Base-by-base conservation (phyloP, 192 early-diverging fungal species). In the Linnemannia schmuckeri region DNA sequence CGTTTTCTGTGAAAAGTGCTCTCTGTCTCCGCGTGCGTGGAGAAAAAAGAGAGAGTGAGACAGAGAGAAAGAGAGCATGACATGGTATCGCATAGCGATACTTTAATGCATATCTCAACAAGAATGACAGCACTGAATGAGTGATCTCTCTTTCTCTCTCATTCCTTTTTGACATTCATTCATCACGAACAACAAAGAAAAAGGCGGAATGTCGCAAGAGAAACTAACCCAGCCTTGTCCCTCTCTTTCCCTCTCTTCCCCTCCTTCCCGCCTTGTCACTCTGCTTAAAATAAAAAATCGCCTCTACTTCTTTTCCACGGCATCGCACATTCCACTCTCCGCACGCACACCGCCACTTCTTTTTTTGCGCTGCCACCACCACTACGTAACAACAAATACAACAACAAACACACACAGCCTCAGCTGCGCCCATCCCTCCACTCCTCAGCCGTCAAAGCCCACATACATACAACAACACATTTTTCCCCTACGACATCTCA, bases 391-490 rank as follows among this genome's bases (percentile, higher is more conserved):
- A 27, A 22, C 17, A 35, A 61, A 38, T 37, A 70, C 40, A 57
- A 35, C 44, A 49, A 77, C 30, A 17, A 30, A 35, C 3, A 35
- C 27, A 54, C 41, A 74, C 73, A 84, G 82, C 73, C 72, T 75
- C 38, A 0, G 61, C 83, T n/a, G 83, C 83, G 69, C 83, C 83
- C 10, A 55, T 85, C 42, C 83, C 83, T 68, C 42, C 83, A 42
- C 66, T 38, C 22, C 15, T 85, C 1, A 41, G 78, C 30, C 47
- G 68, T 17, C 83, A 85, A 35, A 6, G 70, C 9, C 78, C 42
- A 24, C 24, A 71, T 37, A 72, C 54, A 2, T 85, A 66, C 83
- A 85, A 85, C 78, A 76, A 73, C 69, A 80, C 85, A 4, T 57
- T 42, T 30, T 87, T 87, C 42, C 85, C 85, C 0, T 80, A 87